Evolutionary conservation across 257 asterid genomes (phyloP).

Genomic region (Schizonepeta tenuifolia): DNA sequence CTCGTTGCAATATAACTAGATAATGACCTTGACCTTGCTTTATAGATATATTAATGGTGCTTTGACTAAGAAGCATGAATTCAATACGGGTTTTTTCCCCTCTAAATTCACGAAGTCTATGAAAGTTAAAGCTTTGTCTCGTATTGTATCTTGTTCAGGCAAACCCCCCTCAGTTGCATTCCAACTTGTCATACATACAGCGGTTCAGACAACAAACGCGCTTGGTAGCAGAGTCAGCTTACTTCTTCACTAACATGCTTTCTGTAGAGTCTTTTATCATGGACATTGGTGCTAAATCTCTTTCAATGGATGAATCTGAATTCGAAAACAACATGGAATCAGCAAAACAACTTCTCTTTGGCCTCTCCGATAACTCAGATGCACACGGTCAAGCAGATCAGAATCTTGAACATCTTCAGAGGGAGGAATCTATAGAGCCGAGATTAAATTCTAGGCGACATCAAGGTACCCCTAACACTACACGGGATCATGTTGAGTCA

Average conservation of each 20-base stretch:
- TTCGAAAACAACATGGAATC: constrained; percentile 81
- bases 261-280: constrained; percentile 81
- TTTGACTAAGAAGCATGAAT: neutral
- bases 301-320: constrained; percentile 89
- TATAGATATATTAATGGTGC: constrained; percentile 5
- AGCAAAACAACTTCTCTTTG: constrained; percentile 67
- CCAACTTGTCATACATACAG: constrained; percentile 84
- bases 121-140: neutral
- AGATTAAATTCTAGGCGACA: constrained; percentile 42
- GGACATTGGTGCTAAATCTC: constrained; percentile 68
- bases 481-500: constrained; percentile 40
- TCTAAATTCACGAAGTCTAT: neutral
- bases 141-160: constrained; percentile 63
- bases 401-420: constrained; percentile 38
- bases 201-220: constrained; percentile 85
- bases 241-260: constrained; percentile 93
- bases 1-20: constrained; percentile 1
- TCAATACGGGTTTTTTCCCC: neutral
- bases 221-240: constrained; percentile 85
- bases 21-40: neutral
- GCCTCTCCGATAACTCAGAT: constrained; percentile 64
- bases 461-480: constrained; percentile 36
- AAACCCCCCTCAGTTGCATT: constrained; percentile 91
- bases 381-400: constrained; percentile 47
- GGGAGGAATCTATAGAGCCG: constrained; percentile 40